Evolutionary conservation across 1,139 yeast genomes (phyloP).

Genomic region (Torulaspora globosa): DNA sequence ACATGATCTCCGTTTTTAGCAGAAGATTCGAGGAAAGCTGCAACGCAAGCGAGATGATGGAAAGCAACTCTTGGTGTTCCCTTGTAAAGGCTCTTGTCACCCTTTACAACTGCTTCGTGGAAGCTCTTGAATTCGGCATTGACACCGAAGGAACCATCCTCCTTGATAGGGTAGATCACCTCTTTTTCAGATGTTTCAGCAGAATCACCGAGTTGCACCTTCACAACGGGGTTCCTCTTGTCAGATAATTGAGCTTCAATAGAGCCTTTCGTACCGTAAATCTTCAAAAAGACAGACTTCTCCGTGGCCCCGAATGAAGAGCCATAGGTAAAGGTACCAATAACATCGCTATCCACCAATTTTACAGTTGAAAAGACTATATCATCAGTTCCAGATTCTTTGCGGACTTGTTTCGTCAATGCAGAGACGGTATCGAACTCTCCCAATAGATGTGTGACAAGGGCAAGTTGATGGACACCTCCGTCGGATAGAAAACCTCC

Average conservation of each 20-base stretch:
- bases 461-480: constrained; percentile 90
- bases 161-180: constrained; percentile 44
- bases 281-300: constrained; percentile 59
- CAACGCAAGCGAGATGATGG: constrained; percentile 88
- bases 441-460: constrained; percentile 80
- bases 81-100: constrained; percentile 56
- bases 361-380: constrained; percentile 65
- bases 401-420: constrained; percentile 67
- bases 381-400: constrained; percentile 77
- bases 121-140: constrained; percentile 69
- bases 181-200: constrained; percentile 45
- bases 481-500: constrained; percentile 93
- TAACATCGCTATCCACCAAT: constrained; percentile 54
- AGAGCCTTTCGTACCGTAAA: constrained; percentile 77
- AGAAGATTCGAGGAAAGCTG: constrained; percentile 75
- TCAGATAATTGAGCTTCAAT: constrained; percentile 57
- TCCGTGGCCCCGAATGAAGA: constrained; percentile 85
- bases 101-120: constrained; percentile 59
- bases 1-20: constrained; percentile 55
- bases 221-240: constrained; percentile 46
- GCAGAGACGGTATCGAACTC: constrained; percentile 65
- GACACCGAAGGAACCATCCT: constrained; percentile 55
- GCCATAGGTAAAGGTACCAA: constrained; percentile 88
- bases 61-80: constrained; percentile 72
- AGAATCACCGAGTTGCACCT: constrained; percentile 45